Evolutionary conservation across 225 moss, liverwort and hornwort genomes (phyloP).

Genomic region (Pseudoscleropodium purum): DNA sequence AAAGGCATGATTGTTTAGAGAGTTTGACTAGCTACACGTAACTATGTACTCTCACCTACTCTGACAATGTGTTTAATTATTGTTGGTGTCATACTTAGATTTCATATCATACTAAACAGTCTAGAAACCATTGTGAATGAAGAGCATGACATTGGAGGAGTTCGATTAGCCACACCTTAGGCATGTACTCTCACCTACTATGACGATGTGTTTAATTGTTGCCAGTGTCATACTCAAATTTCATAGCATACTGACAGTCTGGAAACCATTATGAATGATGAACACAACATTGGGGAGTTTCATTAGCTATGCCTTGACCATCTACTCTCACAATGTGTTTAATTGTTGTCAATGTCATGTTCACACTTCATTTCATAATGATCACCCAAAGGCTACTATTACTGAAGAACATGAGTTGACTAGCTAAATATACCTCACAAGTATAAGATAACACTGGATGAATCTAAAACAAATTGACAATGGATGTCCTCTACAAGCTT

Average conservation of each 20-base stretch:
- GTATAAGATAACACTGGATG: too few relatives aligned
- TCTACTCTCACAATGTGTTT: too few relatives aligned
- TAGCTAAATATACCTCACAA: neutral
- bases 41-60: too few relatives aligned
- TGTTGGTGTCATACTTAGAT: neutral
- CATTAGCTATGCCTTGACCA: too few relatives aligned
- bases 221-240: neutral
- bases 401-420: too few relatives aligned
- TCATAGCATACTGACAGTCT: accelerated
- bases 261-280: neutral
- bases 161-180: neutral
- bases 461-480: too few relatives aligned
- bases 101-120: accelerated
- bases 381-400: too few relatives aligned
- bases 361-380: neutral
- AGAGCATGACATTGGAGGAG: accelerated
- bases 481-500: neutral
- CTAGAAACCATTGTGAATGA: neutral
- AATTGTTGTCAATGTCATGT: neutral
- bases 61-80: neutral
- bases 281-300: too few relatives aligned
- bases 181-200: neutral
- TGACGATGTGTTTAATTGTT: accelerated
- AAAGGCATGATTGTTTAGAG: accelerated
- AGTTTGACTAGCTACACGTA: neutral